phyloP scores from a whole-genome alignment of 768 basidiomycete species.

The Mycena sanguinolenta region DNA sequence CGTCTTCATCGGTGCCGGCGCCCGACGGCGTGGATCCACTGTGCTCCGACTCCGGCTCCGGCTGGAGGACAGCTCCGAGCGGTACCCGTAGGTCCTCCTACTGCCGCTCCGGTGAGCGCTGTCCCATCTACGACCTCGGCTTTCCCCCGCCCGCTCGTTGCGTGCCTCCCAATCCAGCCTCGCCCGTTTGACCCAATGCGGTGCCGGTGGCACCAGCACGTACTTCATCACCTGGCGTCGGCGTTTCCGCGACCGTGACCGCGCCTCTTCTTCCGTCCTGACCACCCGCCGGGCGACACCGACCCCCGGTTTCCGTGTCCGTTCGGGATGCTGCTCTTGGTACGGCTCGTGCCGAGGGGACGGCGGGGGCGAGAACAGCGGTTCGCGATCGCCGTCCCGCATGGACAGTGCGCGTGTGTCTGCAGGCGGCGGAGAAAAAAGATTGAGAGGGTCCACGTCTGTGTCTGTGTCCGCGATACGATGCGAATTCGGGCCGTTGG shows the following conservation, averaged over 20 bases:
- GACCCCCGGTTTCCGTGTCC: neutral
- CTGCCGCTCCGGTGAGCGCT: neutral
- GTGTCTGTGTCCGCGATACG: neutral
- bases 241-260: constrained; percentile 1
- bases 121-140: neutral
- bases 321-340: neutral
- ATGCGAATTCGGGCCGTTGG: too few relatives aligned
- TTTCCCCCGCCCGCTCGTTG: neutral
- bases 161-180: neutral
- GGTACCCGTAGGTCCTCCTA: neutral
- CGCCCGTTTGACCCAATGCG: constrained; percentile 5
- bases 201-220: constrained; percentile 21
- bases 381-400: neutral
- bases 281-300: constrained; percentile 2
- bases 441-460: too few relatives aligned
- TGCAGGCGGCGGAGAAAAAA: neutral
- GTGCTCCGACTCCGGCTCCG: neutral
- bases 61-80: neutral
- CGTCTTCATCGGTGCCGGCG: neutral
- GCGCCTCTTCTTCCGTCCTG: neutral
- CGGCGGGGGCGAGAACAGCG: constrained; percentile 19
- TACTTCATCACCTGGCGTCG: constrained; percentile 16
- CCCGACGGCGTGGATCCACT: neutral
- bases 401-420: neutral
- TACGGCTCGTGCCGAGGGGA: neutral